phyloP scores from a whole-genome alignment of 2,329 filamentous ascomycete genomes.

The Xenoacremonium recifei region DNA sequence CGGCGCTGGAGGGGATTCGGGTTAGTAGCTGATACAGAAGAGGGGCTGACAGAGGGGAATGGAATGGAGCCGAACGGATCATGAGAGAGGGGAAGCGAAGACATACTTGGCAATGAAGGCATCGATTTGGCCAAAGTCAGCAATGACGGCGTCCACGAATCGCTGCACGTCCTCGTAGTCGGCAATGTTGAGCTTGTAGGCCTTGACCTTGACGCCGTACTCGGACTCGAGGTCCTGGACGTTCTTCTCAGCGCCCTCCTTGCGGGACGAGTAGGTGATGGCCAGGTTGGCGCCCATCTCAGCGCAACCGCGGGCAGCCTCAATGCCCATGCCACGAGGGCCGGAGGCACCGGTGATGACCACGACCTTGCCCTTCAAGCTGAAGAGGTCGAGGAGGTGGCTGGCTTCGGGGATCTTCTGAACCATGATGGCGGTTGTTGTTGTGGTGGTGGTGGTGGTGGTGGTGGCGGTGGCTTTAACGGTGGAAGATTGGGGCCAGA shows the following conservation, averaged over 20 bases:
- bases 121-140: slow-evolving; percentile 73
- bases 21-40: slow-evolving; percentile 13
- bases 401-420: slow-evolving; percentile 55
- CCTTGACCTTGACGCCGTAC: slow-evolving; percentile 66
- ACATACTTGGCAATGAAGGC: slow-evolving; percentile 74
- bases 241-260: slow-evolving; percentile 65
- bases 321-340: slow-evolving; percentile 68
- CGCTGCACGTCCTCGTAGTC: slow-evolving; percentile 50
- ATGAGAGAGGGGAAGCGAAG: not conserved
- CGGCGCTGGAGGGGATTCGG: slow-evolving; percentile 41
- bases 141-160: slow-evolving; percentile 61
- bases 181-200: slow-evolving; percentile 59
- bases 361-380: slow-evolving; percentile 70
- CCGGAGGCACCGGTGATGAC: slow-evolving; percentile 69
- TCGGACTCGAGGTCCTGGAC: slow-evolving; percentile 62
- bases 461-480: not conserved
- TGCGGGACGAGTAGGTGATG: slow-evolving; percentile 70
- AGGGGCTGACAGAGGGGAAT: not conserved
- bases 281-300: slow-evolving; percentile 70
- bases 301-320: slow-evolving; percentile 66
- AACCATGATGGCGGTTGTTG: slow-evolving; percentile 43
- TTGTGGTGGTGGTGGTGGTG: slow-evolving; percentile 2
- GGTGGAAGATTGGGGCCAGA: not conserved
- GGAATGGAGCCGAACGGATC: not conserved
- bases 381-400: slow-evolving; percentile 65